A percentile compares a stretch with the other conserved stretches of the same genome.
Conservation (phyloP, 257 asterid genomes). For the Leptodermis oblonga region DNA sequence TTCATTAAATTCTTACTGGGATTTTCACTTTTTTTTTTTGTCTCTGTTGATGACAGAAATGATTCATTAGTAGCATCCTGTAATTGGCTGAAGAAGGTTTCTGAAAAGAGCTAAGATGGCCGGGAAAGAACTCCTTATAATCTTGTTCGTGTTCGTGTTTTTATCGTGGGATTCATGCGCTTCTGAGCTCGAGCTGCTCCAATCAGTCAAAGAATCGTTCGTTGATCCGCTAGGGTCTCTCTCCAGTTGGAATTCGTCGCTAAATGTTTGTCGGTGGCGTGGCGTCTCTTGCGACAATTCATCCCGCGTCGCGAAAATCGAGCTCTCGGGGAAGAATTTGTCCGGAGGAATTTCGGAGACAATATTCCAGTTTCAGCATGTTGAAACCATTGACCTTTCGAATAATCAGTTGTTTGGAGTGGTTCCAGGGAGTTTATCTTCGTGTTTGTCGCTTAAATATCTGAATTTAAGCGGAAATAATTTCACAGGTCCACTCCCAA, state of each 20-base stretch:
- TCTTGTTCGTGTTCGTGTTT: constrained; percentile 6
- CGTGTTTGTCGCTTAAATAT: constrained; percentile 38
- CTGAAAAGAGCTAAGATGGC: constrained; percentile 32
- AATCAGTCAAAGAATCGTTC: constrained; percentile 46
- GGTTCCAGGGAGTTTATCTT: constrained; percentile 37
- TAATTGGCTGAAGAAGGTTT: constrained; percentile 25
- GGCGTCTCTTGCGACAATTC: constrained; percentile 61
- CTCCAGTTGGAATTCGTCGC: constrained; percentile 55
- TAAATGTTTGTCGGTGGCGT: constrained; percentile 55
- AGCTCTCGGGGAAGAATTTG: constrained; percentile 55
- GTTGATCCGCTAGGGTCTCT: constrained; percentile 45
- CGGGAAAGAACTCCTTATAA: not conserved
- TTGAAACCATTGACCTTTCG: constrained; percentile 59
- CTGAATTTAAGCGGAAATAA: constrained; percentile 77
- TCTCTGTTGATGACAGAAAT: constrained; percentile 35
- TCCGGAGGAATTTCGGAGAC: constrained; percentile 49
- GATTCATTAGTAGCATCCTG: constrained; percentile 17
- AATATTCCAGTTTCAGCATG: constrained; percentile 43
- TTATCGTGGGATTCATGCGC: constrained; percentile 35
- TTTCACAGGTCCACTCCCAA: constrained; percentile 53
- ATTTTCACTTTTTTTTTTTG: constrained; percentile 11
- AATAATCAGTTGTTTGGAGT: constrained; percentile 57
- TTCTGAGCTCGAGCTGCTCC: constrained; percentile 49
- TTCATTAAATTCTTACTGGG: constrained; percentile 17
- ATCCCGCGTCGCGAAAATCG: constrained; percentile 48